Percentiles rank a stretch among this genome's conserved stretches.
Evolutionary conservation across 2,329 filamentous ascomycete genomes (phyloP).

Genomic region (Drechslerella coelobrocha): DNA sequence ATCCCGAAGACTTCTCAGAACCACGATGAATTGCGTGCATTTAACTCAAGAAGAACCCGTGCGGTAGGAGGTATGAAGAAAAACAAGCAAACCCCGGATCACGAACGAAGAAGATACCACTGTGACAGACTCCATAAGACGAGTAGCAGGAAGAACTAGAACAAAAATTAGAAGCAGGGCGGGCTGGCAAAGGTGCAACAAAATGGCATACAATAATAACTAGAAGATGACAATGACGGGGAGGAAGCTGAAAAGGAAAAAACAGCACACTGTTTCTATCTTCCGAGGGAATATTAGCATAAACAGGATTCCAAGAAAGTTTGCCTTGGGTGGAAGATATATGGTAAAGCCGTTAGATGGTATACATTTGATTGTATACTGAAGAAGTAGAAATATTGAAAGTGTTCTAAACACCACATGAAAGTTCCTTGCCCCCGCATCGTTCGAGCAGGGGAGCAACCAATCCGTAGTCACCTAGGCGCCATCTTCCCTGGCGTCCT

Average conservation of each 20-base stretch:
- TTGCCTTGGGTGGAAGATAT: conserved; percentile 21
- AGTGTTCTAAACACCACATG: conserved; percentile 39
- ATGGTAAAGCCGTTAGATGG: conserved; percentile 44
- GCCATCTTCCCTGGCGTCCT: conserved; percentile 7
- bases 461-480: background rate
- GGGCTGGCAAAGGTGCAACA: conserved; percentile 16
- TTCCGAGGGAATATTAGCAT: conserved; percentile 11
- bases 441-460: conserved; percentile 19
- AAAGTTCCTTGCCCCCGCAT: conserved; percentile 20
- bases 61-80: conserved; percentile 3
- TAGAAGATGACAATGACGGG: conserved; percentile 1
- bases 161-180: conserved; percentile 9
- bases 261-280: conserved; percentile 41
- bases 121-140: conserved; percentile 8
- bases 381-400: conserved; percentile 30
- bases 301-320: conserved; percentile 14
- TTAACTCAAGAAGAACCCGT: conserved; percentile 7
- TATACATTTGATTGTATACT: conserved; percentile 39
- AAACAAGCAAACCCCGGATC: conserved; percentile 34
- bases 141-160: conserved; percentile 12
- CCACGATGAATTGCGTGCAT: conserved; percentile 31
- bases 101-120: conserved; percentile 21
- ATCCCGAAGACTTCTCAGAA: conserved; percentile 13
- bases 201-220: conserved; percentile 13
- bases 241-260: conserved; percentile 55